A percentile compares a stretch with the other conserved stretches of the same genome.
Conservation (phyloP, 306 rosid species). For the Comarum palustre region DNA sequence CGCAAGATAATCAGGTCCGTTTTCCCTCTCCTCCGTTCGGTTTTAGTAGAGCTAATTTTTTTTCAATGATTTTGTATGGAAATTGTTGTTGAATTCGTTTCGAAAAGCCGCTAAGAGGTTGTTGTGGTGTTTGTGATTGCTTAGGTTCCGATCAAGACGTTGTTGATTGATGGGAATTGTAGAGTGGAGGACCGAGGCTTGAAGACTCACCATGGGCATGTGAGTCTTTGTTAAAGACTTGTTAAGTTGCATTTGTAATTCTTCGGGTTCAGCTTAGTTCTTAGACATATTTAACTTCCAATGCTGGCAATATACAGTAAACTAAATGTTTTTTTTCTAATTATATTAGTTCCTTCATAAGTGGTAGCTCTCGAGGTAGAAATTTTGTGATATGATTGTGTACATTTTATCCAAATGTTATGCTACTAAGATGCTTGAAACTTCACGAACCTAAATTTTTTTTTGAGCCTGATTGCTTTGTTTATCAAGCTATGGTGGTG, state of each 20-base stretch:
- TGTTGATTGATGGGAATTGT: conserved; percentile 92
- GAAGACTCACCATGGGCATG: conserved; percentile 98
- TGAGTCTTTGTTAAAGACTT: conserved; percentile 40
- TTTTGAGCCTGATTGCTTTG: neutral
- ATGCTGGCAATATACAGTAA: neutral
- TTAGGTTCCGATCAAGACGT: conserved; percentile 89
- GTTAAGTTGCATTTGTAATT: conserved; percentile 13
- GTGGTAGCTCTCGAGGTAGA: neutral
- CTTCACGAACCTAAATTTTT: neutral
- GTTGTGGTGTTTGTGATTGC: conserved; percentile 14
- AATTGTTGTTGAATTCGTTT: conserved; percentile 7
- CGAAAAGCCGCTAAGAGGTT: no score
- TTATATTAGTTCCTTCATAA: neutral
- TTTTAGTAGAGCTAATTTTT: neutral
- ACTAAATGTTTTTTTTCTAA: neutral
- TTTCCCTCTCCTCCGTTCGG: neutral
- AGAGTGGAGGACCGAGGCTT: conserved; percentile 99
- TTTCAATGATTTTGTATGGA: neutral
- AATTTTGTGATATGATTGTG: neutral
- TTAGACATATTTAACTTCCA: neutral
- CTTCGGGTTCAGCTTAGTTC: neutral
- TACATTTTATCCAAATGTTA: neutral
- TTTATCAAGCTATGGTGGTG: neutral
- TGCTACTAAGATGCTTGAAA: neutral
- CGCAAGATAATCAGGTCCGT: conserved; percentile 83